Conservation (phyloP, 75 land plant species). For the Chamaecyparis obtusa region DNA sequence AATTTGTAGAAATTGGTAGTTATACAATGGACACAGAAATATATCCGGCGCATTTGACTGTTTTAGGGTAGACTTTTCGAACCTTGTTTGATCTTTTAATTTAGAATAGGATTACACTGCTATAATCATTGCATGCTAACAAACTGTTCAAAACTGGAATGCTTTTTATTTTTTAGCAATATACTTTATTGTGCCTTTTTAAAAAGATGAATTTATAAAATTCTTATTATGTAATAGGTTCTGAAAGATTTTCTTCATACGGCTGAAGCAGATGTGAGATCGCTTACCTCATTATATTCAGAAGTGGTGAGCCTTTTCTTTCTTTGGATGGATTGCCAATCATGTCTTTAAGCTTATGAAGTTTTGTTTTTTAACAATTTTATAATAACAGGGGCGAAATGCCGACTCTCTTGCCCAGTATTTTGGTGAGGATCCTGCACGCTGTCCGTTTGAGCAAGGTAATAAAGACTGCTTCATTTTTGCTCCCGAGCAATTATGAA, state of each 20-base stretch:
- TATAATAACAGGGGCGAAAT: conserved; percentile 61
- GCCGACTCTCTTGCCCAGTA: conserved; percentile 83
- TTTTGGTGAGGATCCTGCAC: conserved; percentile 86
- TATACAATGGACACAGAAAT: not conserved
- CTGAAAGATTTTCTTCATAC: conserved; percentile 78
- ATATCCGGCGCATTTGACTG: not conserved
- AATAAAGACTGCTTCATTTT: not conserved
- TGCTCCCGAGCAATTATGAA: not conserved
- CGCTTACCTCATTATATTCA: conserved; percentile 75
- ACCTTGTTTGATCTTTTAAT: not conserved
- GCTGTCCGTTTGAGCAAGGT: conserved; percentile 95
- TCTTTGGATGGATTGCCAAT: not conserved
- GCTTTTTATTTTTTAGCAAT: not conserved
- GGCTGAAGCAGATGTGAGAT: conserved; percentile 96
- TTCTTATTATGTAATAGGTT: conserved; percentile 27
- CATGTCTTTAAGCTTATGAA: not conserved
- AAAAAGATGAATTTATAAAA: not conserved
- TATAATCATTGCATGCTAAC: not conserved
- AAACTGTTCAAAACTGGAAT: not conserved
- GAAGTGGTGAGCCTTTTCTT: conserved; percentile 81
- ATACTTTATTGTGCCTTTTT: not conserved
- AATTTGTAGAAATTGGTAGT: not conserved
- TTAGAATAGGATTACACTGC: not conserved
- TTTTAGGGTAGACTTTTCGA: not conserved
- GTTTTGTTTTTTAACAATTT: not conserved